Evolutionary conservation across 345 rosid genomes (phyloP).

Genomic region (Carallia brachiata): DNA sequence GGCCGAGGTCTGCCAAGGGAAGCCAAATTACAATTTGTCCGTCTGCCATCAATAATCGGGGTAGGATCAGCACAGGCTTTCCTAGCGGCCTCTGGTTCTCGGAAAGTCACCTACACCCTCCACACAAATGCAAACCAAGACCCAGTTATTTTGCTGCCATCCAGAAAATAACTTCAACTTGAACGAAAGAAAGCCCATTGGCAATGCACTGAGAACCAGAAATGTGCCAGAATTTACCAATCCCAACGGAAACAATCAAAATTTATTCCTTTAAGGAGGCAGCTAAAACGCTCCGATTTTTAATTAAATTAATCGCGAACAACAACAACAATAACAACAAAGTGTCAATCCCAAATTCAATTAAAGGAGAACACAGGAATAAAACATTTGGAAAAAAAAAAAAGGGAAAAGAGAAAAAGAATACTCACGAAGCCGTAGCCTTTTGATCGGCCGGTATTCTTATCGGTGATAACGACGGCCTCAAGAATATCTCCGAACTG

Average conservation of each 20-base stretch:
- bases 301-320: no score
- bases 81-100: conserved; percentile 93
- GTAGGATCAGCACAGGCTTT: conserved; percentile 87
- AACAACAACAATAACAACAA: no score
- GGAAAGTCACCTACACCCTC: conserved; percentile 95
- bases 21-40: conserved; percentile 96
- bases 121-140: conserved; percentile 43
- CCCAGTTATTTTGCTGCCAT: conserved; percentile 41
- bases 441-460: conserved; percentile 93
- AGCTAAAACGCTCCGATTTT: neutral
- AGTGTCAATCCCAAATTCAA: no score
- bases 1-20: conserved; percentile 82
- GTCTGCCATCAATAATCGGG: conserved; percentile 90
- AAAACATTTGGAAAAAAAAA: no score
- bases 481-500: conserved; percentile 88
- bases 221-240: no score
- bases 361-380: neutral
- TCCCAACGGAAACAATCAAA: neutral
- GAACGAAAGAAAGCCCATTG: no score
- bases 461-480: conserved; percentile 93
- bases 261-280: neutral
- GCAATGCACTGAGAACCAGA: neutral
- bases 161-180: neutral
- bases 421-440: conserved; percentile 99
- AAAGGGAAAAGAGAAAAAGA: conserved; percentile 7